These are phyloP conservation scores for Zanthoxylum bungeanum DNA, from an alignment of 345 rosid species.

Conservation along the genomic window DNA sequence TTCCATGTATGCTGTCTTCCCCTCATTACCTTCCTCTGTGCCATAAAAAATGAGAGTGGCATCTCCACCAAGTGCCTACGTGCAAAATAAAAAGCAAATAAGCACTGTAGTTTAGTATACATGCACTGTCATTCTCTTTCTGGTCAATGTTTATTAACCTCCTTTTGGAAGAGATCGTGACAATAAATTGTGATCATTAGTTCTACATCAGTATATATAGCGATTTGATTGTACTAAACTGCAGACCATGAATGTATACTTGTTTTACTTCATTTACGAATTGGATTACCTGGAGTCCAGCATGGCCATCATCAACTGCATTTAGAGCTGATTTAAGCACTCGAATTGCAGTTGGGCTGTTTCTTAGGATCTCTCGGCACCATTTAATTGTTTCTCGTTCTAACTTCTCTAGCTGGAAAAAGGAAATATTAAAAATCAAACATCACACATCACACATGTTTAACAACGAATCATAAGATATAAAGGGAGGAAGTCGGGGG, in stretches of 20 bases:
- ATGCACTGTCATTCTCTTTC: neutral
- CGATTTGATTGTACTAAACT: neutral
- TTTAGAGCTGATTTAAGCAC: conserved; percentile 88
- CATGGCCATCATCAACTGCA: conserved; percentile 93
- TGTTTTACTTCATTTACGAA: neutral
- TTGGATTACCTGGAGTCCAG: conserved; percentile 76
- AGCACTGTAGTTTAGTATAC: neutral
- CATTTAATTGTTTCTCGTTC: conserved; percentile 88
- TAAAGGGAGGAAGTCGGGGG: neutral
- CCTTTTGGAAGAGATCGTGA: neutral
- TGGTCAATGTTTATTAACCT: neutral
- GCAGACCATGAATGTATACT: neutral
- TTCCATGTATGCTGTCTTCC: conserved; percentile 72
- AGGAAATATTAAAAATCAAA: neutral
- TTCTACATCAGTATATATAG: neutral
- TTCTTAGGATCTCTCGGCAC: conserved; percentile 85
- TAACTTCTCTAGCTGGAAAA: conserved; percentile 59
- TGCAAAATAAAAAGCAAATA: neutral
- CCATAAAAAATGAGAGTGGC: conserved; percentile 86
- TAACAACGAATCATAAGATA: neutral
- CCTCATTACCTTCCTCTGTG: conserved; percentile 82
- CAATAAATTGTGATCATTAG: neutral
- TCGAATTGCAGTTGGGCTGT: conserved; percentile 91
- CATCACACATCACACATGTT: neutral
- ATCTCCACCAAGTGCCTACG: conserved; percentile 81